Conservation (phyloP, 2,329 filamentous ascomycete genomes). For the Penicillium italicum region DNA sequence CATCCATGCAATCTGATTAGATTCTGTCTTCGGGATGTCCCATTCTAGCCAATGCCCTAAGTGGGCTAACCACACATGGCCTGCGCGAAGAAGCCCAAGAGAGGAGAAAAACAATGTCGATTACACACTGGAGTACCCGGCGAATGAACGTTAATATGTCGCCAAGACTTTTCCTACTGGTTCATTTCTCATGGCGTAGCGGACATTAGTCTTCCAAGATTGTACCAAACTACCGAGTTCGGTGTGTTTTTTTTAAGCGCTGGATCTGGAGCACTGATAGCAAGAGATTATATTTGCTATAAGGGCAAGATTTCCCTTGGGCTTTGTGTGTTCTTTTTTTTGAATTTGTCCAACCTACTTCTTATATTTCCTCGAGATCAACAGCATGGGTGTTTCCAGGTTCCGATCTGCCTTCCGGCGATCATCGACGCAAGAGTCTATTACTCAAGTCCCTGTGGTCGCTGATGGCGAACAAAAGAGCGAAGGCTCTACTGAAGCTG, state of each 20-base stretch:
- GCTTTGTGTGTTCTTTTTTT: not conserved
- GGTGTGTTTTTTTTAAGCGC: conserved; percentile 3
- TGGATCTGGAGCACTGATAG: not conserved
- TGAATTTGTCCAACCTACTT: not conserved
- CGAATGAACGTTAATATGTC: not conserved
- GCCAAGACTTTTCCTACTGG: conserved; percentile 3
- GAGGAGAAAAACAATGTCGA: not conserved
- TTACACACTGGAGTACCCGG: no score
- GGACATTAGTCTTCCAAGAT: not conserved
- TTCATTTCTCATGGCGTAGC: not conserved
- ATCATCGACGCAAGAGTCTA: not conserved
- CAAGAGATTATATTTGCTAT: not conserved
- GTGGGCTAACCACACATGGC: not conserved
- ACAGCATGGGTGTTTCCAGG: conserved; percentile 1
- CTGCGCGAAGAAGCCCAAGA: not conserved
- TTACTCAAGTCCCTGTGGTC: not conserved
- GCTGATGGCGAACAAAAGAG: not conserved
- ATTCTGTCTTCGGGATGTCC: not conserved
- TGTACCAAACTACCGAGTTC: conserved; percentile 5
- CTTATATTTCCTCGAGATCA: not conserved
- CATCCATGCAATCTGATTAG: conserved; percentile 9
- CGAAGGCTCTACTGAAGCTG: not conserved
- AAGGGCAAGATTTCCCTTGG: not conserved
- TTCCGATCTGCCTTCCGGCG: conserved; percentile 5
- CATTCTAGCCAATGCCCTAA: not conserved